These are phyloP conservation scores for Butyriboletus loyo DNA, from an alignment of 768 basidiomycete genomes.

Conservation along the genomic window DNA sequence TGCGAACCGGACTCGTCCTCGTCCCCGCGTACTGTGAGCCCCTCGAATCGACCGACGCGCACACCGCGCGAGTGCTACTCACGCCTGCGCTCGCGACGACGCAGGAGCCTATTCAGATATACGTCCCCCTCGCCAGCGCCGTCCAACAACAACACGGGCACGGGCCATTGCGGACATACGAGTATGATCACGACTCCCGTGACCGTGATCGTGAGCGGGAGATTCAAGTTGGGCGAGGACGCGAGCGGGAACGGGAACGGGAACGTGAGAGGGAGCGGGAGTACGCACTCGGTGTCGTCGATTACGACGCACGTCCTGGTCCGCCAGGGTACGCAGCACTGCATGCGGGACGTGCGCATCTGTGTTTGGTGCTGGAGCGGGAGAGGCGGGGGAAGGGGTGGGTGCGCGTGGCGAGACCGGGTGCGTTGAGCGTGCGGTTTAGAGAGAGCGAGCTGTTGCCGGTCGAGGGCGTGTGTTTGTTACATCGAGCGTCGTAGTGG, in stretches of 20 bases:
- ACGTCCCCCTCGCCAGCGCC: constrained; percentile 2
- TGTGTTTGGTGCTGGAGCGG: constrained; percentile 25
- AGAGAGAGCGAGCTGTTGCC: constrained; percentile 22
- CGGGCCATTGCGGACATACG: constrained; percentile 5
- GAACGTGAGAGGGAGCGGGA: constrained; percentile 11
- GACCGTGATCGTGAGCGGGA: constrained; percentile 5
- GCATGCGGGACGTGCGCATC: constrained; percentile 13
- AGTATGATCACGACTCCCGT: not conserved
- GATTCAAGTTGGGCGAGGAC: not conserved
- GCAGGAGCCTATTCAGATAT: constrained; percentile 22
- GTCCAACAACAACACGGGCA: not conserved
- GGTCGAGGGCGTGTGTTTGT: constrained; percentile 20
- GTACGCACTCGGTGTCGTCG: constrained; percentile 21
- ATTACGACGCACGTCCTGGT: constrained; percentile 22
- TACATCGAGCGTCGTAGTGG: constrained; percentile 15
- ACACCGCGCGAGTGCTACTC: constrained; percentile 15
- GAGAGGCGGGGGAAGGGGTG: constrained; percentile 19
- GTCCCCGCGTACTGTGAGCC: constrained; percentile 23
- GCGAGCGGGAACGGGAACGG: not conserved
- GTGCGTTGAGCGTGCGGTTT: constrained; percentile 20
- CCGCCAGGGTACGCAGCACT: constrained; percentile 20
- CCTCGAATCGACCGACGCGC: constrained; percentile 14
- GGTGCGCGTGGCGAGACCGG: constrained; percentile 20
- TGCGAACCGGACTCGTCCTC: constrained; percentile 15
- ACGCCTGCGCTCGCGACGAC: constrained; percentile 13